Base-by-base conservation (phyloP, 495 filamentous ascomycete species). In the Xylaria cubensis region DNA sequence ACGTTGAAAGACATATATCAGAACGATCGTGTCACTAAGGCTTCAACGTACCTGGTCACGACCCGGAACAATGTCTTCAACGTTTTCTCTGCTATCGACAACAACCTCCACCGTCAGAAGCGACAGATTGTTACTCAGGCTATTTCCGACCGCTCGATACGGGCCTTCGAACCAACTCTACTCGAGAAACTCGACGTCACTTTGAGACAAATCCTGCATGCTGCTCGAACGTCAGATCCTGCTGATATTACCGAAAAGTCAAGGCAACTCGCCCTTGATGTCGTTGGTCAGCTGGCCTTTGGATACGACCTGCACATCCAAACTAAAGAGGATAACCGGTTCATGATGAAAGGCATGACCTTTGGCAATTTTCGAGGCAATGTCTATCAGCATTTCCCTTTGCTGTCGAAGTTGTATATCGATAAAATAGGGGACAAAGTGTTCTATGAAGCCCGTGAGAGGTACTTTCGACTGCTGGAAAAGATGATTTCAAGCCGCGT, bases 91-190 rank as follows among this genome's bases (percentile, higher is more conserved):
- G 39, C 39, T 42, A 8, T 46, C 1, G 73, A 74, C n/a, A 66
- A 55, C 17, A 19, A 29, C 12, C 34, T 67, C 15, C 73, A 74
- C 50, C 62, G 64, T 5, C n/a, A 17, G 13, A 74, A 68, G 64
- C 73, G 73, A 17, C 48, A 64, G 44, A 26, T 72, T 13, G 41
- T 72, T 59, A 63, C 69, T 12, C 69, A 72, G 34, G 69, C 53
- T 26, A 17, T 72, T 41, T 68, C 68, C 7, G 73, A 74, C 9
- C 73, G 73, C 8, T 56, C 67, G 6, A 59, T 74, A 64, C 69
- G 69, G 4, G 41, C 51, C 2, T 74, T 74, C 24, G 61, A 72
- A n/a, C 73, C 73, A 0, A 69, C 42, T 9, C 65, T 75, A 56
- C 13, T n/a, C 2, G 19, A 63, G 5, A 41, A 75, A 32, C 46